Evolutionary conservation across 1,284 basidiomycete species (phyloP).

Genomic region (Schizophyllum amplum): DNA sequence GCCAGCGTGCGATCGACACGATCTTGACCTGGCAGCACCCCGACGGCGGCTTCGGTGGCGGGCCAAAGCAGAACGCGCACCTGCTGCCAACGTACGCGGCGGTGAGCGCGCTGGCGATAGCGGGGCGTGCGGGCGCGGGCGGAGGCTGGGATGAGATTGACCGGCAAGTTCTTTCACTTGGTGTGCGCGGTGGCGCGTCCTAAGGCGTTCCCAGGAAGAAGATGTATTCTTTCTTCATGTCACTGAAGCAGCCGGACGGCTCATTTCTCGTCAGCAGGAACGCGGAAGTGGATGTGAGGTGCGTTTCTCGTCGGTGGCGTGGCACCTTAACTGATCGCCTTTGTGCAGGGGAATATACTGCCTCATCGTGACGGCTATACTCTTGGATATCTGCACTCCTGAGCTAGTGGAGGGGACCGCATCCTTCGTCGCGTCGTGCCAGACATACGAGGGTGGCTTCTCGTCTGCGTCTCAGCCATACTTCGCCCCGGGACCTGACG

Average conservation of each 20-base stretch:
- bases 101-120: constrained; percentile 78
- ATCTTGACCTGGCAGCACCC: constrained; percentile 74
- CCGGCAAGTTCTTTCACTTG: constrained; percentile 35
- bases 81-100: constrained; percentile 89
- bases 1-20: constrained; percentile 70
- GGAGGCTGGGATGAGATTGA: constrained; percentile 84
- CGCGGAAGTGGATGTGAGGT: constrained; percentile 93
- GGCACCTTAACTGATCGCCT: constrained; percentile 6
- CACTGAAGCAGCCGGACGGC: constrained; percentile 89
- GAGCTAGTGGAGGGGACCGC: constrained; percentile 69
- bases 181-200: background rate
- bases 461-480: constrained; percentile 76
- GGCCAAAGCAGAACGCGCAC: constrained; percentile 84
- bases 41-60: constrained; percentile 86
- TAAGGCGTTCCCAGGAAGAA: constrained; percentile 38
- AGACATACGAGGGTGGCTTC: constrained; percentile 98
- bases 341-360: constrained; percentile 39
- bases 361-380: constrained; percentile 33
- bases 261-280: constrained; percentile 86
- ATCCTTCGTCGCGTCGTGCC: constrained; percentile 71
- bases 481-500: constrained; percentile 25
- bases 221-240: constrained; percentile 88
- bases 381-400: constrained; percentile 73
- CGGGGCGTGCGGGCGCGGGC: constrained; percentile 62
- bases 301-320: constrained; percentile 14